Percentiles rank a stretch among this genome's conserved stretches.
Evolutionary conservation across 345 rosid species (phyloP).

Genomic region (Acer saccharum): DNA sequence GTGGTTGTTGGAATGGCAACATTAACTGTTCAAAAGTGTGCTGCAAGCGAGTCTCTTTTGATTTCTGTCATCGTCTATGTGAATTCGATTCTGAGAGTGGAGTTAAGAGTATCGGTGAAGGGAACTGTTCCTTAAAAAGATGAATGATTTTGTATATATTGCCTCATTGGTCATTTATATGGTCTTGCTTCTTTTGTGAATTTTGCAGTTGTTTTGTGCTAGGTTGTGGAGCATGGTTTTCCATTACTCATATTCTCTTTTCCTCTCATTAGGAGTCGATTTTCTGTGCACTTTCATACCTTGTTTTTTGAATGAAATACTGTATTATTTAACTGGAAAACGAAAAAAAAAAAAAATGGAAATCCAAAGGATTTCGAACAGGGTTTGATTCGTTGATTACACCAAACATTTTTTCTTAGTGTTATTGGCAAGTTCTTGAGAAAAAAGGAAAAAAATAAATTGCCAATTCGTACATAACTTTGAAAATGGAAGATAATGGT

Average conservation of each 20-base stretch:
- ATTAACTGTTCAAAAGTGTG: not conserved
- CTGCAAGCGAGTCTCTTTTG: not conserved
- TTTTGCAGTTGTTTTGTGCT: not conserved
- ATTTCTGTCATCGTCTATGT: not conserved
- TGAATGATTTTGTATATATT: conserved; percentile 12
- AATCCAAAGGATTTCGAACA: not conserved
- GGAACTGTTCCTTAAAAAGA: conserved; percentile 3
- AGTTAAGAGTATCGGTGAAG: not conserved
- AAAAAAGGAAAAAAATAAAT: no score
- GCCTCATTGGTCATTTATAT: not conserved
- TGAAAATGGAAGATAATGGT: no score
- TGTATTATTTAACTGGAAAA: conserved; percentile 9
- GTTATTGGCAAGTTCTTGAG: not conserved
- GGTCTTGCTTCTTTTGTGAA: not conserved
- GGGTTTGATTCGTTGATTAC: not conserved
- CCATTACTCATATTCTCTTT: not conserved
- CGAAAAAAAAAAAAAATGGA: not conserved
- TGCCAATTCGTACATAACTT: no score
- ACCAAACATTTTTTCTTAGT: not conserved
- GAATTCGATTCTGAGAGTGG: not conserved
- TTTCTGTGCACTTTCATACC: not conserved
- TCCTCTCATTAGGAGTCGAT: not conserved
- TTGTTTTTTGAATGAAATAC: conserved; percentile 10
- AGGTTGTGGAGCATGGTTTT: not conserved
- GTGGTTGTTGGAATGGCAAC: conserved; percentile 1